Evolutionary conservation across 768 basidiomycete genomes (phyloP).

Genomic region (Naganishia onofrii): DNA sequence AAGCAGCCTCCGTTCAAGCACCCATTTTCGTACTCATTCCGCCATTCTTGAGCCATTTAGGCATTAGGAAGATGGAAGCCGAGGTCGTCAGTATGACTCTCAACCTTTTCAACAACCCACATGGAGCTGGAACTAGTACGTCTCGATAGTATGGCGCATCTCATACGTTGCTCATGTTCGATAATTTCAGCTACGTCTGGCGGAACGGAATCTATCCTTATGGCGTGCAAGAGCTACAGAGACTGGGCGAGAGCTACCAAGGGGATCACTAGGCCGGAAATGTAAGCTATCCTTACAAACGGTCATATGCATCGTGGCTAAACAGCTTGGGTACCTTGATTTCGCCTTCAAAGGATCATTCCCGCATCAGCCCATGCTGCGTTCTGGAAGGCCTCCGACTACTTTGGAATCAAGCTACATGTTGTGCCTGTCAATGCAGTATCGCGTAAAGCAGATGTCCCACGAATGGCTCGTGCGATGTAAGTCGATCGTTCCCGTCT

Average conservation of each 20-base stretch:
- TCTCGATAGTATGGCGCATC: background rate
- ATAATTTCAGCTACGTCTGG: slow-evolving; percentile 68
- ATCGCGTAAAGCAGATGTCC: slow-evolving; percentile 76
- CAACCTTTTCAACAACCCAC: slow-evolving; percentile 75
- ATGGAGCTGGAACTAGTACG: slow-evolving; percentile 74
- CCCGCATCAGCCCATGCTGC: slow-evolving; percentile 86
- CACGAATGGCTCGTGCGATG: slow-evolving; percentile 80
- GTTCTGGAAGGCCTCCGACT: slow-evolving; percentile 87
- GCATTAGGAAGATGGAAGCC: slow-evolving; percentile 93
- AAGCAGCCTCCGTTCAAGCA: slow-evolving; percentile 7
- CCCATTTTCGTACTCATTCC: background rate
- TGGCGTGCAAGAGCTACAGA: slow-evolving; percentile 89
- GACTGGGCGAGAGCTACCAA: slow-evolving; percentile 85
- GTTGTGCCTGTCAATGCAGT: slow-evolving; percentile 72
- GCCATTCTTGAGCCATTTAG: slow-evolving; percentile 39
- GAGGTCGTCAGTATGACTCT: slow-evolving; percentile 87
- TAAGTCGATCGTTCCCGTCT: slow-evolving; percentile 53
- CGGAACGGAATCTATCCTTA: slow-evolving; percentile 92
- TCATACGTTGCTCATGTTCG: background rate
- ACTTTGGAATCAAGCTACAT: slow-evolving; percentile 85
- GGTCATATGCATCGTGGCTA: too few relatives aligned
- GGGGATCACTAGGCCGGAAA: slow-evolving; percentile 87
- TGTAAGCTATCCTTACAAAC: slow-evolving; percentile 57
- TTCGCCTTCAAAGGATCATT: slow-evolving; percentile 61
- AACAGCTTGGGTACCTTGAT: background rate